Base-by-base conservation (phyloP, 2,329 filamentous ascomycete species). In the Ploettnerulaceae sp. region DNA sequence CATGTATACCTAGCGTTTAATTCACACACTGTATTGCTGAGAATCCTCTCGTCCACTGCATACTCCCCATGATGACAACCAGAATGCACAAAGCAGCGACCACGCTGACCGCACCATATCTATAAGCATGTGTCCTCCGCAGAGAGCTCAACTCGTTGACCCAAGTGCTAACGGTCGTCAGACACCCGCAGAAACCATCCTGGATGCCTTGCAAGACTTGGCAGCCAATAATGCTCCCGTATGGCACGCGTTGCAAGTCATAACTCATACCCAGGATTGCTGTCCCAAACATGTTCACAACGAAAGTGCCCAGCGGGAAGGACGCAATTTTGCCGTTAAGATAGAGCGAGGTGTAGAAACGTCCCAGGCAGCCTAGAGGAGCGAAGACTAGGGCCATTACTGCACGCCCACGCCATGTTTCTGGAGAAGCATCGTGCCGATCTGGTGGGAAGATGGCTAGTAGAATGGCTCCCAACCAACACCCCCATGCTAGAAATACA, bases 291-390 rank as follows among this genome's bases (percentile, higher is more conserved):
- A 94, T 71, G 60, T 97, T 97, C 21, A 85, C 88, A 0, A 71
- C 68, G 58, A 96, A 95, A 0, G 91, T 97, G 2, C 91, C 91
- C 0, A 96, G 65, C 0, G 91, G 91, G 56, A 96, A 96, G 0
- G 74, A 69, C 0, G 79, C 65, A 0, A 80, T 56, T 15, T 78
- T 71, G 0, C 76, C 70, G 58, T 96, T 96, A n/a, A 95, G 74
- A 18, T 71, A 65, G 5, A 86, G 62, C 0, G 85, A 85, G 1
- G 77, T 66, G 62, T 89, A 90, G 68, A 86, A 95, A 3, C 91
- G 78, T 0, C 75, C 62, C 0, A 95, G 67, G 56, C 85, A 90
- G 0, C 91, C 91, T 0, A 88, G 56, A 0, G 91, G 91, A 1
- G 89, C 86, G 58, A 96, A 93, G 2, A 89, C 81, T 20, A 93